Conservation (phyloP, 2,329 filamentous ascomycete genomes). For the Penicillium sp. region DNA sequence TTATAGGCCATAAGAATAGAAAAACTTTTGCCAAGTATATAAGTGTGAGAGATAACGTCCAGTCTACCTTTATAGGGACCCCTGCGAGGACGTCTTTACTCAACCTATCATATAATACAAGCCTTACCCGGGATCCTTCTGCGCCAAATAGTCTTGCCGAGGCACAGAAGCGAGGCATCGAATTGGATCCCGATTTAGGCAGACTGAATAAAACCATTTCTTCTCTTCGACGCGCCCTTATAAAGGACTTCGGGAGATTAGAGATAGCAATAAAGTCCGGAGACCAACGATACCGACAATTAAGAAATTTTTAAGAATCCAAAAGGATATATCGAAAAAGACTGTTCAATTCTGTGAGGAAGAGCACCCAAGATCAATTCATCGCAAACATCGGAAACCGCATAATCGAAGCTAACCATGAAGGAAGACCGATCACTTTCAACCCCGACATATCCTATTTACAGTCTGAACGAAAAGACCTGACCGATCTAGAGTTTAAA, state of each 20-base stretch:
- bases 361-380: not conserved
- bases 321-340: not conserved
- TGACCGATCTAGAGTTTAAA: not conserved
- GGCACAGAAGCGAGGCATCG: not conserved
- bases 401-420: constrained; percentile 6
- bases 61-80: constrained; percentile 8
- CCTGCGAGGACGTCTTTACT: constrained; percentile 4
- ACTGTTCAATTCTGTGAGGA: not conserved
- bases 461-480: not conserved
- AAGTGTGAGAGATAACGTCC: constrained; percentile 2
- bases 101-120: constrained; percentile 5
- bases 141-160: constrained; percentile 1
- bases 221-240: not conserved
- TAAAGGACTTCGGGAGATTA: not conserved
- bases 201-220: not conserved
- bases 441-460: not conserved
- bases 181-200: not conserved
- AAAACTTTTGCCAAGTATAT: constrained; percentile 2
- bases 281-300: not conserved
- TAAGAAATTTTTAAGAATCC: not conserved
- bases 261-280: not conserved
- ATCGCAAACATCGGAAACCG: constrained; percentile 5
- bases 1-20: constrained; percentile 6
- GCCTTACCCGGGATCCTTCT: constrained; percentile 6
- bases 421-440: constrained; percentile 3